Percentiles rank a stretch among this genome's conserved stretches.
Evolutionary conservation across 352 stramenopile species (phyloP).

Genomic region (Phytopythium helicoides): DNA sequence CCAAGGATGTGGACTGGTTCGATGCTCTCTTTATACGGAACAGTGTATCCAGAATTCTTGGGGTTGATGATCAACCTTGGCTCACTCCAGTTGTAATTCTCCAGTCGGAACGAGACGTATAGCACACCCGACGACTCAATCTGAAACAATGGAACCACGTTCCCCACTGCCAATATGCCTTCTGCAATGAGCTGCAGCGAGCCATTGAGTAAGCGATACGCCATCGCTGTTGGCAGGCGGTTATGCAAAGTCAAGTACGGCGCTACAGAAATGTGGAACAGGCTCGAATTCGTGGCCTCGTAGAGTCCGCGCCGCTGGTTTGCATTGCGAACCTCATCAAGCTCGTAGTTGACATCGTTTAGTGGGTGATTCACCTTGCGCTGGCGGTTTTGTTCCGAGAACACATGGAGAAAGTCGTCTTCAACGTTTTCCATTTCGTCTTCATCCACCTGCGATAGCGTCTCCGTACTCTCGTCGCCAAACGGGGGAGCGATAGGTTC

Average conservation of each 20-base stretch:
- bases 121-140: slow-evolving; percentile 59
- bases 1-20: slow-evolving; percentile 70
- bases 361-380: slow-evolving; percentile 49
- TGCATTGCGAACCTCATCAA: slow-evolving; percentile 73
- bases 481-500: slow-evolving; percentile 18
- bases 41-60: slow-evolving; percentile 56
- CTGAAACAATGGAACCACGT: slow-evolving; percentile 82
- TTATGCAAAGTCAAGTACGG: slow-evolving; percentile 87
- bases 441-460: slow-evolving; percentile 39
- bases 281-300: slow-evolving; percentile 81
- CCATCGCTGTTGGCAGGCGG: slow-evolving; percentile 73
- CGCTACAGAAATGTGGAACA: slow-evolving; percentile 81
- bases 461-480: slow-evolving; percentile 17
- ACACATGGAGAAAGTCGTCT: slow-evolving; percentile 79
- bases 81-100: slow-evolving; percentile 88
- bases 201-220: slow-evolving; percentile 79
- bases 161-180: slow-evolving; percentile 81
- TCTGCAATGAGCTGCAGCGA: slow-evolving; percentile 84
- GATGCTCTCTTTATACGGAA: slow-evolving; percentile 81
- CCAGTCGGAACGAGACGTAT: slow-evolving; percentile 82
- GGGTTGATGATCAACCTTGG: slow-evolving; percentile 79
- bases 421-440: slow-evolving; percentile 71
- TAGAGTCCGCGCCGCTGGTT: slow-evolving; percentile 79
- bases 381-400: slow-evolving; percentile 48
- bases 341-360: slow-evolving; percentile 71